Evolutionary conservation across 1,139 yeast species (phyloP), one percentile per base, ranked within the genome.

Genomic region (Geotrichum histeridarum): DNA sequence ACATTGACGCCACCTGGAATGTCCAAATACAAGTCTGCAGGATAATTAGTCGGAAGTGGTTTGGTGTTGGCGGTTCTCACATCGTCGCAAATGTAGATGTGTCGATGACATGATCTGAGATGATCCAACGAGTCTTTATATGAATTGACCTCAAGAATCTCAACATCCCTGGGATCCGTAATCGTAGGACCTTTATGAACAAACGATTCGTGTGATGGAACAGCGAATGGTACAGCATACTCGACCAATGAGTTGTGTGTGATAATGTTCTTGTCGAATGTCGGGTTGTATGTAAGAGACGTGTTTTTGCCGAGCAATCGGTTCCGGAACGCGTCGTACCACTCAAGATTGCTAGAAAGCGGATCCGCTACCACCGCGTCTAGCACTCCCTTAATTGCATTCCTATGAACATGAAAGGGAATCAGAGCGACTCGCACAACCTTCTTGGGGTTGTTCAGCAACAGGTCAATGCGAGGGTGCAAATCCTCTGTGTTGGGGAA

Each of bases 331-430:
- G 64, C 62, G 31, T 59, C 57, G 51, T 60, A 63, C 74, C 74
- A 71, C 8, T 57, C 52, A 41, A 67, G 66, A 45, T 68, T 68
- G 32, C 68, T 61, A 1, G 69, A 65, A 22, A 71, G 59, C n/a
- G 74, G 74, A 44, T 71, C 74, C 1, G 69, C 67, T 33, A 71
- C 59, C 14, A 69, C 57, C 12, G 68, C 64, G 43, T 70, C 70
- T 37, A 70, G 60, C 4, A 68, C 61, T 5, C 62, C 57, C 42
- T 64, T 62, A 48, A 64, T 62, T 22, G 48, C 63, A 7, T 58
- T 56, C 6, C 71, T 64, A 14, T 61, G 62, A 31, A 60, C 57
- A 6, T 57, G 58, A 38, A 58, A 63, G 3, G 74, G 72, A 6
- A 70, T 60, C 6, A 71, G 52, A 5, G 67, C 73, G 11, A 59